phyloP scores from a whole-genome alignment of 257 asterid species.

The Cruciata laevipes region DNA sequence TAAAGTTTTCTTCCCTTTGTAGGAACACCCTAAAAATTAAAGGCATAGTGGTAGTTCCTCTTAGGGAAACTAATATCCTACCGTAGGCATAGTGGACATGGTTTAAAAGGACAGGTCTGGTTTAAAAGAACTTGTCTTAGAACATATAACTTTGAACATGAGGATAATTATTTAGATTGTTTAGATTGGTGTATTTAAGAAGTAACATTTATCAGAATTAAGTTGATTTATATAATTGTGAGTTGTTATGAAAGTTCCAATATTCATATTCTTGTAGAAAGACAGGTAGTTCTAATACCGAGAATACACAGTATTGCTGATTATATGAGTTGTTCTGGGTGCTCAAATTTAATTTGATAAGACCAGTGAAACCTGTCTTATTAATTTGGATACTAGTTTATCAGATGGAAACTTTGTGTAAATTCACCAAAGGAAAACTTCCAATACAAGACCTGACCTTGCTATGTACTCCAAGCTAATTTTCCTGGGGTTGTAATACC shows the following conservation, averaged over 20 bases:
- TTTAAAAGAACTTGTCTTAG: neutral
- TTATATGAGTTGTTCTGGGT: neutral
- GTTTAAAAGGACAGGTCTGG: neutral
- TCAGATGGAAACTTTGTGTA: neutral
- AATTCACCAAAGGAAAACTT: neutral
- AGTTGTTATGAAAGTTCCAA: neutral
- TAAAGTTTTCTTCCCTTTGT: neutral
- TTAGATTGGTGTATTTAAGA: neutral
- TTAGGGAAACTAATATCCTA: neutral
- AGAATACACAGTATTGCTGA: neutral
- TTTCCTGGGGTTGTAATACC: neutral
- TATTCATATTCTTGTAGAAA: neutral
- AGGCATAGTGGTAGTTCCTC: neutral
- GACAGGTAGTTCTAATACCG: neutral
- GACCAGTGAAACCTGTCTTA: neutral
- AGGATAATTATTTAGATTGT: too few species aligned
- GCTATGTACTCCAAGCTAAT: neutral
- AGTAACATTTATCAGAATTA: neutral
- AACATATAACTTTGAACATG: neutral
- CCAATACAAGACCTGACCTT: neutral
- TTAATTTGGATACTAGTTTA: neutral
- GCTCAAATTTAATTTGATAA: neutral
- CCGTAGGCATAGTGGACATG: neutral
- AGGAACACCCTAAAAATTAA: neutral
- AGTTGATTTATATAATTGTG: neutral